Evolutionary conservation across 371 early-diverging fungal species (phyloP).

Genomic region (Batrachochytrium dendrobatidis): DNA sequence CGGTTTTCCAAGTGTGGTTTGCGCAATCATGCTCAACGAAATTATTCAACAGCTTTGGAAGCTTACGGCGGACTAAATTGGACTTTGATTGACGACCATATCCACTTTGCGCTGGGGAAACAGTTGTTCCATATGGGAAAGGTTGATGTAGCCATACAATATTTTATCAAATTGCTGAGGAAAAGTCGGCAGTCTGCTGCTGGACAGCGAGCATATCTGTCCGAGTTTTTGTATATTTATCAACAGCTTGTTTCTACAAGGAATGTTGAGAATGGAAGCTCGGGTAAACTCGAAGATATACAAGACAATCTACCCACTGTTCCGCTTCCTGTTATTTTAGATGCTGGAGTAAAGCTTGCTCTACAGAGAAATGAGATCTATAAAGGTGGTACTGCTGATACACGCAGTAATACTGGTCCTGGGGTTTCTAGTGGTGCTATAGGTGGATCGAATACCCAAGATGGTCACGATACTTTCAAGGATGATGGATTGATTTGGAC

Average conservation of each 20-base stretch:
- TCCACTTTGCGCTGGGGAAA: conserved; percentile 77
- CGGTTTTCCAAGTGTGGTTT: conserved; percentile 58
- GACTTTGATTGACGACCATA: conserved; percentile 76
- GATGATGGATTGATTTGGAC: conserved; percentile 51
- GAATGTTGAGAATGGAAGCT: neutral
- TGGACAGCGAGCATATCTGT: conserved; percentile 64
- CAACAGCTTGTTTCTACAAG: conserved; percentile 20
- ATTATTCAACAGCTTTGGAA: conserved; percentile 56
- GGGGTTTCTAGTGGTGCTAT: too few relatives aligned
- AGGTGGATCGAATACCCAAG: too few relatives aligned
- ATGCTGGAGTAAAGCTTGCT: neutral
- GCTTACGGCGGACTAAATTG: conserved; percentile 62
- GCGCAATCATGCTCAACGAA: conserved; percentile 67
- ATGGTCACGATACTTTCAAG: too few relatives aligned
- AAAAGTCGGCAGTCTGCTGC: conserved; percentile 55
- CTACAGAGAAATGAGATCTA: too few relatives aligned
- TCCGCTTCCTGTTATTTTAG: neutral
- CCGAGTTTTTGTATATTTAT: conserved; percentile 72
- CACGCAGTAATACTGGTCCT: too few relatives aligned
- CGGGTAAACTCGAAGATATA: neutral
- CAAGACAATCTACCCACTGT: neutral
- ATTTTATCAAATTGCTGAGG: conserved; percentile 60
- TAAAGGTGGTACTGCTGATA: too few relatives aligned
- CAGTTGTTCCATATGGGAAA: conserved; percentile 45
- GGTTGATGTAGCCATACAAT: conserved; percentile 24